Conservation (phyloP, 305 asterid genomes). For the Solanum hybrid region DNA sequence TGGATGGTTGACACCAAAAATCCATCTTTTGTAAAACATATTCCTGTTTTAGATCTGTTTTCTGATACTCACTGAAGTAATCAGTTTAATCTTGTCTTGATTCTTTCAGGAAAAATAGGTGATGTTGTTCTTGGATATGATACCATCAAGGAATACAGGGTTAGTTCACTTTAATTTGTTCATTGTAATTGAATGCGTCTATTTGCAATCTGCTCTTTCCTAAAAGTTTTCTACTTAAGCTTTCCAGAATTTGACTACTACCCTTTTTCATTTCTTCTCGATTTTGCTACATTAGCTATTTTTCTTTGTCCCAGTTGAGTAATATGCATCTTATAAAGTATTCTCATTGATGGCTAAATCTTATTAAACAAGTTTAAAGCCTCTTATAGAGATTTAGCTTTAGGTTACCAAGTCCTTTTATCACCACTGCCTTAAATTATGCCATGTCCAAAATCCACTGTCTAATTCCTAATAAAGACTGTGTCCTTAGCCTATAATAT, state of each 20-base stretch:
- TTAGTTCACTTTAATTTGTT: background rate
- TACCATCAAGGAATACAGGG: conserved; percentile 1
- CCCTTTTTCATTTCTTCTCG: background rate
- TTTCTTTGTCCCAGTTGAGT: background rate
- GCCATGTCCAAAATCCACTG: background rate
- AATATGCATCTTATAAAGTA: background rate
- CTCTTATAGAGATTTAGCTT: background rate
- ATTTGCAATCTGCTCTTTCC: background rate
- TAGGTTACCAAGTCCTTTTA: background rate
- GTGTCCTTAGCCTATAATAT: background rate
- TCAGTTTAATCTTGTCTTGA: background rate
- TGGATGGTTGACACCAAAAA: background rate
- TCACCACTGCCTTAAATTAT: background rate
- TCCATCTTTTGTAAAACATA: background rate
- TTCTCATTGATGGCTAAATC: background rate
- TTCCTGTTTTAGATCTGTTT: background rate
- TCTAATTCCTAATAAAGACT: background rate
- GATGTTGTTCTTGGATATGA: conserved; percentile 13
- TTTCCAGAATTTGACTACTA: background rate
- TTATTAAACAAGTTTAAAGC: background rate
- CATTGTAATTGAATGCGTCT: background rate
- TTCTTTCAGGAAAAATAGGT: background rate
- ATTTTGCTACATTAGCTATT: background rate
- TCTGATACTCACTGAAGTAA: background rate
- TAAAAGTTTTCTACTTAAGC: background rate